A percentile compares a stretch with the other conserved stretches of the same genome.
These are phyloP conservation scores for Colletotrichum sp. DNA, from an alignment of 2,329 filamentous ascomycete species.

Conservation along the genomic window DNA sequence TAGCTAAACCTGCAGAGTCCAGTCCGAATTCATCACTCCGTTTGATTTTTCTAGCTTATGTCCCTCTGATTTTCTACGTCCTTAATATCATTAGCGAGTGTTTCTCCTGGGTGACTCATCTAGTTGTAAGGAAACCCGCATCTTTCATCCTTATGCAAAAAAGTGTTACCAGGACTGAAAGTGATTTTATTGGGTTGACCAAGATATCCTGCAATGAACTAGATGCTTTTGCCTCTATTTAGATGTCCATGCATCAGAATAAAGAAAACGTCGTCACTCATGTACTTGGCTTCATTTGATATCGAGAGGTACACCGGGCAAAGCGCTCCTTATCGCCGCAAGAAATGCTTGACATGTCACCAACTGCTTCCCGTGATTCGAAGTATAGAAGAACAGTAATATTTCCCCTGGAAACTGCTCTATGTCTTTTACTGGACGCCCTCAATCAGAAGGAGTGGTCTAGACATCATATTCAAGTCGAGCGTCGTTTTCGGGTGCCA, in stretches of 20 bases:
- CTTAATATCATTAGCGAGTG: no score
- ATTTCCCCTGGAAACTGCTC: not conserved
- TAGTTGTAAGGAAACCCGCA: not conserved
- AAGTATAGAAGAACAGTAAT: not conserved
- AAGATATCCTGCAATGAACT: not conserved
- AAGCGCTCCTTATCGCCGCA: not conserved
- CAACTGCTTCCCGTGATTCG: not conserved
- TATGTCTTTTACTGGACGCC: not conserved
- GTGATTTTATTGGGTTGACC: not conserved
- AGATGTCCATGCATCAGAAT: not conserved
- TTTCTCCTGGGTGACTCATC: not conserved
- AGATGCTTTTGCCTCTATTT: not conserved
- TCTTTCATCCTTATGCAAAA: not conserved
- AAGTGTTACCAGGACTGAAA: not conserved
- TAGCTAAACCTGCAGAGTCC: not conserved
- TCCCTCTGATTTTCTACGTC: no score
- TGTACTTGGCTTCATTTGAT: not conserved
- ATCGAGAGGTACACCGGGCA: not conserved
- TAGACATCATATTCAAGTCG: not conserved
- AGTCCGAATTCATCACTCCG: not conserved
- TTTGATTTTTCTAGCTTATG: not conserved
- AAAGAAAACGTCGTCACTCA: no score
- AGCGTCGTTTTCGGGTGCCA: not conserved
- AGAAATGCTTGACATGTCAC: not conserved
- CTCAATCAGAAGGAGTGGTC: not conserved